Percentiles rank a stretch among this genome's conserved stretches.
Conservation (phyloP, 345 rosid genomes). For the Geranium brycei region DNA sequence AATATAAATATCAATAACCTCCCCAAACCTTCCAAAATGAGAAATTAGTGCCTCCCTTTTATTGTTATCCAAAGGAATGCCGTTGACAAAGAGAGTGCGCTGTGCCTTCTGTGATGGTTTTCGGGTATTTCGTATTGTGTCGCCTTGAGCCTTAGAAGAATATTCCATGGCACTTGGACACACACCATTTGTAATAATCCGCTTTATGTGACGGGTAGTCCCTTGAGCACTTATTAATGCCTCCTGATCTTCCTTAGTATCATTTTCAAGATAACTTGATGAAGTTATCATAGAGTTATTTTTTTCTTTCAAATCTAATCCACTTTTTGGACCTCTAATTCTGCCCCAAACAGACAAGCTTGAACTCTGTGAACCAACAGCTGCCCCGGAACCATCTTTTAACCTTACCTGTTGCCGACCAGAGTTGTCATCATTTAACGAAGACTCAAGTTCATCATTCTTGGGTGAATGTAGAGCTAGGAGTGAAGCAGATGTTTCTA, state of each 20-base stretch:
- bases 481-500: conserved; percentile 47
- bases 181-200: conserved; percentile 23
- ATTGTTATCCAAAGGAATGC: conserved; percentile 70
- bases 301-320: conserved; percentile 44
- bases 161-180: conserved; percentile 25
- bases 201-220: conserved; percentile 38
- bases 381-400: conserved; percentile 16
- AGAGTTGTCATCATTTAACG: conserved; percentile 34
- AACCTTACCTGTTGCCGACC: conserved; percentile 24
- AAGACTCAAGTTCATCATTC: conserved; percentile 38
- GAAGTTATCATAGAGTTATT: conserved; percentile 25
- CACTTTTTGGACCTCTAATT: conserved; percentile 36
- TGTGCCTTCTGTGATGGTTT: conserved; percentile 70
- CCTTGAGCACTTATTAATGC: conserved; percentile 23
- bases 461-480: conserved; percentile 40
- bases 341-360: conserved; percentile 67
- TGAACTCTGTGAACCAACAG: conserved; percentile 28
- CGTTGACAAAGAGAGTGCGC: conserved; percentile 76
- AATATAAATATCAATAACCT: conserved; percentile 75
- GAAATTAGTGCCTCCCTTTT: conserved; percentile 70
- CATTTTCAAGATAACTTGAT: conserved; percentile 39
- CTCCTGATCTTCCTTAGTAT: conserved; percentile 35
- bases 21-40: conserved; percentile 85
- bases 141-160: conserved; percentile 32
- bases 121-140: conserved; percentile 27